Evolutionary conservation across 2,329 filamentous ascomycete genomes (phyloP).

Genomic region (Beauveria brongniartii): DNA sequence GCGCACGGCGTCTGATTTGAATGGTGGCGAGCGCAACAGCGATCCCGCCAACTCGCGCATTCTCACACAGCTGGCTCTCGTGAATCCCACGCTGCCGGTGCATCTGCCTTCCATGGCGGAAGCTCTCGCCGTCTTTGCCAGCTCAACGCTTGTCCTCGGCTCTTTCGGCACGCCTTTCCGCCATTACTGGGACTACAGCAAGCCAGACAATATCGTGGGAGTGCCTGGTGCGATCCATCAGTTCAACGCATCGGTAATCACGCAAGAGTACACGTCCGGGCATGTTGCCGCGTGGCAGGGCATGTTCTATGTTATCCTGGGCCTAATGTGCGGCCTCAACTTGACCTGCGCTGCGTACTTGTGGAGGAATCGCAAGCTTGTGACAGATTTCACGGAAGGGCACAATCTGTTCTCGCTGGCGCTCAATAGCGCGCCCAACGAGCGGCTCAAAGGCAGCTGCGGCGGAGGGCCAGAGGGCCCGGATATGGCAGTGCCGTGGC

Average conservation of each 20-base stretch:
- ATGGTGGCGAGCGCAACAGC: slow-evolving; percentile 44
- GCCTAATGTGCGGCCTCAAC: slow-evolving; percentile 59
- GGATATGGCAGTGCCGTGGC: slow-evolving; percentile 34
- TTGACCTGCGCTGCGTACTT: slow-evolving; percentile 56
- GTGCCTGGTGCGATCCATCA: slow-evolving; percentile 38
- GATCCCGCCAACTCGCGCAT: slow-evolving; percentile 53
- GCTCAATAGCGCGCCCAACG: slow-evolving; percentile 46
- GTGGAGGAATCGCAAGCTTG: slow-evolving; percentile 45
- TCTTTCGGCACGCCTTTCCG: slow-evolving; percentile 52
- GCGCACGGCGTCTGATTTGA: slow-evolving; percentile 46
- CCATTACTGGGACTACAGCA: slow-evolving; percentile 42
- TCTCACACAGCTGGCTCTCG: slow-evolving; percentile 43
- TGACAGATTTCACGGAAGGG: slow-evolving; percentile 74
- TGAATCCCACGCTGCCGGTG: slow-evolving; percentile 32
- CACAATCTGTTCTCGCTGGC: slow-evolving; percentile 67
- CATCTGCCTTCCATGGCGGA: slow-evolving; percentile 62
- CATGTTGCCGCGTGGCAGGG: slow-evolving; percentile 52
- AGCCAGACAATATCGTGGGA: slow-evolving; percentile 26
- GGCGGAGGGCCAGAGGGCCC: slow-evolving; percentile 27
- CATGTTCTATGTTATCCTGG: slow-evolving; percentile 59
- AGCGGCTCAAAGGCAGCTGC: slow-evolving; percentile 29
- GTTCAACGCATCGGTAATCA: slow-evolving; percentile 57
- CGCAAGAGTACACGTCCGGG: slow-evolving; percentile 64
- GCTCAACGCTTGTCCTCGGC: slow-evolving; percentile 56
- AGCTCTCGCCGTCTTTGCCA: slow-evolving; percentile 61